These are phyloP conservation scores for Eucalyptus regnans DNA, from an alignment of 345 rosid species.

Conservation along the genomic window DNA sequence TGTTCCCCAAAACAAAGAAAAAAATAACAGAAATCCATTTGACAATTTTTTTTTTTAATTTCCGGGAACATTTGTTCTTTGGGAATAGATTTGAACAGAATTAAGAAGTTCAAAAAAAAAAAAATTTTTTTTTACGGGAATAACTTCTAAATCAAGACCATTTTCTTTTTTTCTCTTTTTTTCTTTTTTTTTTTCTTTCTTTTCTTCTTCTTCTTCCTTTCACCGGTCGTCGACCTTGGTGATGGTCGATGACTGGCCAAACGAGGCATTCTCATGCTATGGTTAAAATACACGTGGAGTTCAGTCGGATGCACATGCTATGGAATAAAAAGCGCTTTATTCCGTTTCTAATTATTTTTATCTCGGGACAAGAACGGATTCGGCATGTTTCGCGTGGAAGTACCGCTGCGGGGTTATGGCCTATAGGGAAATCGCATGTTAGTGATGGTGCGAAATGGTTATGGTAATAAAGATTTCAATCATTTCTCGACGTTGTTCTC, in stretches of 20 bases:
- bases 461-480: neutral
- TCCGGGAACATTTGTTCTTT: too few species aligned
- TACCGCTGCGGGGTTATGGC: neutral
- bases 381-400: neutral
- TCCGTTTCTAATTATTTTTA: neutral
- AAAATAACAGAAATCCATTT: too few species aligned
- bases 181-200: rapidly evolving
- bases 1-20: too few species aligned
- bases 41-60: too few species aligned
- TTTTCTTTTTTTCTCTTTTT: too few species aligned
- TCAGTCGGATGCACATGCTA: neutral
- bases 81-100: too few species aligned
- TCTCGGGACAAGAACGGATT: neutral
- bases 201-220: too few species aligned
- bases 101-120: too few species aligned
- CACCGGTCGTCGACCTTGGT: rapidly evolving
- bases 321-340: neutral
- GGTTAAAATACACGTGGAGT: neutral
- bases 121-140: rapidly evolving
- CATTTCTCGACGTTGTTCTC: neutral
- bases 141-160: too few species aligned
- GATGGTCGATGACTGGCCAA: too few species aligned
- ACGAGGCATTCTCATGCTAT: neutral
- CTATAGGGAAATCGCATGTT: neutral
- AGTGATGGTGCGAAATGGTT: neutral